phyloP scores from a whole-genome alignment of 768 basidiomycete species.

The Asterophora parasitica region DNA sequence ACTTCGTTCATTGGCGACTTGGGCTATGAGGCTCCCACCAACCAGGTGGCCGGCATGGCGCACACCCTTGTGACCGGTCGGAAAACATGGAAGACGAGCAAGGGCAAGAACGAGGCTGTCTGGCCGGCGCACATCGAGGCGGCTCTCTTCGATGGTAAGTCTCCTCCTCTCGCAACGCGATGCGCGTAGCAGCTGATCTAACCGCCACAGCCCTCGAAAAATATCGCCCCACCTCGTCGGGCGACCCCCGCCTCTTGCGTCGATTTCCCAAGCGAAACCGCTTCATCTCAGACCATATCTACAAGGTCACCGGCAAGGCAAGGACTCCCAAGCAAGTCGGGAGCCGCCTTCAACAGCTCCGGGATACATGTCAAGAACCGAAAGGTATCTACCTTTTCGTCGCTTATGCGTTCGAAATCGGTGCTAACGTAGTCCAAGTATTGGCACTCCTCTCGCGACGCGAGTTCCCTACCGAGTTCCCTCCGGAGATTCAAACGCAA shows the following conservation, averaged over 20 bases:
- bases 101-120: slow-evolving; percentile 46
- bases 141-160: slow-evolving; percentile 55
- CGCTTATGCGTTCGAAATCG: not conserved
- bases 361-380: slow-evolving; percentile 55
- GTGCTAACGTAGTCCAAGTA: slow-evolving; percentile 13
- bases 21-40: slow-evolving; percentile 10
- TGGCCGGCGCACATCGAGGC: slow-evolving; percentile 63
- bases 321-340: slow-evolving; percentile 69
- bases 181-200: not conserved
- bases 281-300: slow-evolving; percentile 62
- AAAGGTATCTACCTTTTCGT: slow-evolving; percentile 38
- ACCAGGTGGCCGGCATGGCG: slow-evolving; percentile 11
- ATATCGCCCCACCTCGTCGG: slow-evolving; percentile 49
- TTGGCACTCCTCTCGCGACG: slow-evolving; percentile 20
- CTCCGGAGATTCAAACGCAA: slow-evolving; percentile 5
- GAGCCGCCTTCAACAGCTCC: slow-evolving; percentile 62
- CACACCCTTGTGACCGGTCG: slow-evolving; percentile 39
- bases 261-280: slow-evolving; percentile 66
- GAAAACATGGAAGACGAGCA: slow-evolving; percentile 56
- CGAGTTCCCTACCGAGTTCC: slow-evolving; percentile 14
- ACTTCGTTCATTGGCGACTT: slow-evolving; percentile 18
- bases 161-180: slow-evolving; percentile 2
- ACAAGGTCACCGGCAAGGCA: slow-evolving; percentile 44
- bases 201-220: slow-evolving; percentile 43
- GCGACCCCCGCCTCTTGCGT: slow-evolving; percentile 47